Percentiles rank a stretch among this genome's conserved stretches.
Evolutionary conservation across 306 rosid genomes (phyloP).

Genomic region (Quercus mongolica): DNA sequence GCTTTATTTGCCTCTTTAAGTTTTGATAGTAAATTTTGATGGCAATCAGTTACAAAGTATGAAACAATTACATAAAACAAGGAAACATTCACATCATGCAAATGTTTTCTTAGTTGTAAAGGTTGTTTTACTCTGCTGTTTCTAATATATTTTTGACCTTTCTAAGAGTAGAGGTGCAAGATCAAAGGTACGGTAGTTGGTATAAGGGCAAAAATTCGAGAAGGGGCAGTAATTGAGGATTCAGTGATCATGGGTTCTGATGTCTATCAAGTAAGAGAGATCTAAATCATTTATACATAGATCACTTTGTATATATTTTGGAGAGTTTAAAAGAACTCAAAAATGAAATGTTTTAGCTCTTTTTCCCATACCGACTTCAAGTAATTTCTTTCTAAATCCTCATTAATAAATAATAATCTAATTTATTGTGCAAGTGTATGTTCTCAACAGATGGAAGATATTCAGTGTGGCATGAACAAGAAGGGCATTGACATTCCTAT

Average conservation of each 20-base stretch:
- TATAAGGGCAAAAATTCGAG: slow-evolving; percentile 28
- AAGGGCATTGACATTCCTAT: slow-evolving; percentile 18
- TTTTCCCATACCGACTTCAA: background rate
- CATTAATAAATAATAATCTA: background rate
- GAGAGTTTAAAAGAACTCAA: background rate
- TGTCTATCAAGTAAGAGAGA: slow-evolving; percentile 23
- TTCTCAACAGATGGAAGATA: slow-evolving; percentile 8
- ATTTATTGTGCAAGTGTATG: background rate
- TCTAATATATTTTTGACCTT: background rate
- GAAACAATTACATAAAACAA: background rate
- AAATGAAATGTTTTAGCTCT: background rate
- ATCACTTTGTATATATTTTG: background rate
- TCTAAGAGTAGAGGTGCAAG: slow-evolving; percentile 35
- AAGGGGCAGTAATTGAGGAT: slow-evolving; percentile 32
- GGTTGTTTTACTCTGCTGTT: background rate
- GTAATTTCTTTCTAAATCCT: background rate
- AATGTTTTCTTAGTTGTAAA: background rate
- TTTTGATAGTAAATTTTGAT: background rate
- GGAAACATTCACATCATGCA: background rate
- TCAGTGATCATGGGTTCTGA: slow-evolving; percentile 38
- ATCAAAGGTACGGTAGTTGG: slow-evolving; percentile 34
- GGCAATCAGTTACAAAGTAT: background rate
- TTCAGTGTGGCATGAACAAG: background rate
- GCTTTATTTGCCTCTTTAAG: background rate
- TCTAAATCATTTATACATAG: background rate